Percentiles rank a stretch among this genome's conserved stretches.
Evolutionary conservation across 805 yeast genomes (phyloP).

Genomic region (Suhomyces sp.): DNA sequence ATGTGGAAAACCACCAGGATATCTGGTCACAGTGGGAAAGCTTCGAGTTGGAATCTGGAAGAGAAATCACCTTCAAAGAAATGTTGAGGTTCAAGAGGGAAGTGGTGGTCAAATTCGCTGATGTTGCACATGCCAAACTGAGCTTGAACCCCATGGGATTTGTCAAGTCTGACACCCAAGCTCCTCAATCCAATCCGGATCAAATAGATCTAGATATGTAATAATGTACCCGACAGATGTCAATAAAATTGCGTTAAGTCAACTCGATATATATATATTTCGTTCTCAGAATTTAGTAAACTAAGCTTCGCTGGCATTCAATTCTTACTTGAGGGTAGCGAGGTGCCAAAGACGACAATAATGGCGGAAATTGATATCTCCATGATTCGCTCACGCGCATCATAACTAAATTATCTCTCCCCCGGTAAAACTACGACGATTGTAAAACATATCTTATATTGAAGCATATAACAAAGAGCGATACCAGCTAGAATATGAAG

Average conservation of each 20-base stretch:
- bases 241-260: no score
- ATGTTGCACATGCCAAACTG: slow-evolving; percentile 11
- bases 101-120: slow-evolving; percentile 21
- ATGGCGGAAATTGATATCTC: not conserved
- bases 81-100: slow-evolving; percentile 63
- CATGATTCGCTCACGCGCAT: not conserved
- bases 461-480: not conserved
- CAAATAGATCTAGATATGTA: slow-evolving; percentile 57
- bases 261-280: no score
- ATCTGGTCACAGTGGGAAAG: slow-evolving; percentile 69
- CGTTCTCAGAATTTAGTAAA: no score
- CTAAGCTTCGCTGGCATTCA: no score
- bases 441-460: not conserved
- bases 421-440: not conserved
- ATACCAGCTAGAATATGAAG: not conserved
- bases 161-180: slow-evolving; percentile 29
- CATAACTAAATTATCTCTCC: no score
- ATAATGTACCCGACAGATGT: not conserved
- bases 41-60: slow-evolving; percentile 72
- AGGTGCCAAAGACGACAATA: not conserved
- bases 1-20: slow-evolving; percentile 14
- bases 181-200: slow-evolving; percentile 37
- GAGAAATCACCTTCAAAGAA: slow-evolving; percentile 67
- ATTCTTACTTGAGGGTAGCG: not conserved
- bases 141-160: slow-evolving; percentile 45